These are phyloP conservation scores for Fusarium pseudocircinatum DNA, from an alignment of 2,329 filamentous ascomycete species.

Conservation along the genomic window DNA sequence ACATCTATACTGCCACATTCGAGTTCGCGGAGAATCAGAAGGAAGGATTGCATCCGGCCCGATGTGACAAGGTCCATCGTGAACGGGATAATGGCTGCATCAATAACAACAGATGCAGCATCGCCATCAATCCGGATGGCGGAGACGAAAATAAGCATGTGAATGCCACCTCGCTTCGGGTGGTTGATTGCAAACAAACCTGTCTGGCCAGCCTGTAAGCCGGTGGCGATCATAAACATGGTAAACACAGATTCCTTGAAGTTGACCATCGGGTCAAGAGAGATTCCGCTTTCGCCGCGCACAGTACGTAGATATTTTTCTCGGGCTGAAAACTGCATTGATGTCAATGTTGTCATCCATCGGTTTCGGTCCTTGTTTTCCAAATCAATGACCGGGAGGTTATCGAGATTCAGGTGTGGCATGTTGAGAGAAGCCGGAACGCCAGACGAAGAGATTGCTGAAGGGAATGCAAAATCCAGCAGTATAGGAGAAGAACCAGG, in stretches of 20 bases:
- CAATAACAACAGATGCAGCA: conserved; percentile 54
- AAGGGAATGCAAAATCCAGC: conserved; percentile 51
- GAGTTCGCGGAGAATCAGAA: conserved; percentile 49
- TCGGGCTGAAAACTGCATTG: conserved; percentile 53
- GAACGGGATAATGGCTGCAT: conserved; percentile 59
- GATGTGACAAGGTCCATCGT: conserved; percentile 49
- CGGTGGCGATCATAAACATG: conserved; percentile 57
- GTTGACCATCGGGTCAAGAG: conserved; percentile 51
- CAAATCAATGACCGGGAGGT: conserved; percentile 54
- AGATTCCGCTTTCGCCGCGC: conserved; percentile 34
- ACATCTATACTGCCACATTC: conserved; percentile 54
- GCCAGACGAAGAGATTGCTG: conserved; percentile 36
- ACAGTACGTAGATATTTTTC: conserved; percentile 52
- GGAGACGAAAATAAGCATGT: conserved; percentile 54
- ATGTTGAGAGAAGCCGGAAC: conserved; percentile 52
- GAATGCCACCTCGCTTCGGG: conserved; percentile 49
- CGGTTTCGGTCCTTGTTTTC: conserved; percentile 45
- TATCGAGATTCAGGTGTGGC: conserved; percentile 56
- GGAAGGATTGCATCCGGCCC: conserved; percentile 49
- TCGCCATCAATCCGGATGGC: conserved; percentile 57
- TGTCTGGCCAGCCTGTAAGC: conserved; percentile 56
- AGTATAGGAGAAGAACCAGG: conserved; percentile 39
- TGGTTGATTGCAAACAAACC: conserved; percentile 56
- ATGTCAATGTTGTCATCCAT: conserved; percentile 54
- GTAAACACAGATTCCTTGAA: conserved; percentile 61